Base-by-base conservation (phyloP, 768 basidiomycete genomes). In the Collybiopsis confluens region DNA sequence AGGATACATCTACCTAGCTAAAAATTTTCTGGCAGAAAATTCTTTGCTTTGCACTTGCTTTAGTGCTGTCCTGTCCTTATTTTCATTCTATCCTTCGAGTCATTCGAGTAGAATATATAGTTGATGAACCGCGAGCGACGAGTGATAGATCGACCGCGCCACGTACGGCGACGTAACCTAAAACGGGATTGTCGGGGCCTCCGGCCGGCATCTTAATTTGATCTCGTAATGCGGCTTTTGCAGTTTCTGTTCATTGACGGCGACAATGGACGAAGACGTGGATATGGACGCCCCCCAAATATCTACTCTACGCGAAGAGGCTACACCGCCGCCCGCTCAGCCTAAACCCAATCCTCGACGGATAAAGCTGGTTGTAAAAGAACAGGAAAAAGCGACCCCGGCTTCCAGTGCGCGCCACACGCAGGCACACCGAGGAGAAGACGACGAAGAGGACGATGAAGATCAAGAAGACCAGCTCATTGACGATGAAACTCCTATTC, bases 261-360 rank as follows among this genome's bases (percentile, higher is more conserved):
- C 30, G 13, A 33, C 5, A 6, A 73, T 73, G 71, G 73, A 75
- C 64, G 68, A 73, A 38, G 79, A 80, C 62, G 67, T 76, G 44
- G 76, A 79, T 59, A 89, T 90, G 86, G 90, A 90, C 36, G 86
- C 89, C 30, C 90, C 90, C 35, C 83, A 83, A 59, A 91, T 92
- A 52, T 91, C 89, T 23, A 91, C 85, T 26, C 78, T 91, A 30
- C 76, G 74, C 30, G 86, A 90, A 45, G 88, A 90, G 56, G 77
- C 78, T 10, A 80, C 79, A n/a, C 86, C 88, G 45, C 84, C 88
- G n/a, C n/a, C n/a, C n/a, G n/a, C n/a, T 15, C 85, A 85, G 50
- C 66, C 70, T 8, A 59, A 66, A 48, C 50, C 67, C 49, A 44
- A 68, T 53, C 77, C 76, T 58, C 67, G 74, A 57, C 72, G 74